phyloP scores from a whole-genome alignment of 1,284 basidiomycete genomes.

The Ustilago lituana region DNA sequence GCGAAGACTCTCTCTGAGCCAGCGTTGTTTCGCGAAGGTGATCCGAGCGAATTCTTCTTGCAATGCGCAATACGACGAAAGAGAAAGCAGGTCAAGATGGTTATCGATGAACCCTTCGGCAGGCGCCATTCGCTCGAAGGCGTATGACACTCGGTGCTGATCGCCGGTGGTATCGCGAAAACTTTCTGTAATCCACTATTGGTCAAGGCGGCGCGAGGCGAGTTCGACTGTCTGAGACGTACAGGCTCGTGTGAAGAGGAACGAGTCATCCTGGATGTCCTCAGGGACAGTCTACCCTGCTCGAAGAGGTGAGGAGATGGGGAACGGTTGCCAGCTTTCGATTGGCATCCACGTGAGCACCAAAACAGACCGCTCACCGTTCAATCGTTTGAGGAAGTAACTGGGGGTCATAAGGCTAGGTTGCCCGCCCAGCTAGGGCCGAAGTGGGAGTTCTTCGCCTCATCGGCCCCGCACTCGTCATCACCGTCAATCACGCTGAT shows the following conservation, averaged over 20 bases:
- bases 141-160: constrained; percentile 10
- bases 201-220: constrained; percentile 13
- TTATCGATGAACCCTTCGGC: constrained; percentile 47
- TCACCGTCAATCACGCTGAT: constrained; percentile 6
- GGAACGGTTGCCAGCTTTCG: constrained; percentile 11
- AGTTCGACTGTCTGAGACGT: constrained; percentile 13
- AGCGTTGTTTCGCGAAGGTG: not conserved
- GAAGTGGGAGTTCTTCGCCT: not conserved
- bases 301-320: constrained; percentile 1
- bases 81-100: constrained; percentile 14
- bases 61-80: constrained; percentile 1
- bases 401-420: not conserved
- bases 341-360: constrained; percentile 25
- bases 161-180: constrained; percentile 48
- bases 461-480: not conserved
- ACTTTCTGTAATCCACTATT: constrained; percentile 42
- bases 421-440: not conserved
- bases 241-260: constrained; percentile 35
- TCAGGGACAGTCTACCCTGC: constrained; percentile 14
- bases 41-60: constrained; percentile 1
- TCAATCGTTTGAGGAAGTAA: not conserved
- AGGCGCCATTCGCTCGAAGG: constrained; percentile 7
- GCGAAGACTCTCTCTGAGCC: not conserved
- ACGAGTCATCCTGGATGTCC: constrained; percentile 20
- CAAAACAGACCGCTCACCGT: not conserved